These are phyloP conservation scores for Chalciporus sp. DNA, from an alignment of 1,284 basidiomycete species.

Conservation along the genomic window DNA sequence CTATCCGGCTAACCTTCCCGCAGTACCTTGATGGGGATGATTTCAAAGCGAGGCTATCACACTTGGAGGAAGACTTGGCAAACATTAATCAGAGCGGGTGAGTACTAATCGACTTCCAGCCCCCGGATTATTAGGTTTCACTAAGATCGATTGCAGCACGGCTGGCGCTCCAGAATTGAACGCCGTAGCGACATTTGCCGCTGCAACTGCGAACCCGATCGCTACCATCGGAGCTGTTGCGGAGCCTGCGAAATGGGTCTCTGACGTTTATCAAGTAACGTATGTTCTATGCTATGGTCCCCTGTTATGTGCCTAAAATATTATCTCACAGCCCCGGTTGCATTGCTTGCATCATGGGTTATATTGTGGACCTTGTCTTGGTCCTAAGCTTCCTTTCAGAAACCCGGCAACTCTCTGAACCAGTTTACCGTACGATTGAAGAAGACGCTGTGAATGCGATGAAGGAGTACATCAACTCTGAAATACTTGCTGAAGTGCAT, in stretches of 20 bases:
- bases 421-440: background rate
- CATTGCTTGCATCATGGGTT: conserved; percentile 9
- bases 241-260: conserved; percentile 9
- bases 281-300: background rate
- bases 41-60: conserved; percentile 11
- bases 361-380: conserved; percentile 10
- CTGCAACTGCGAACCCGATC: conserved; percentile 5
- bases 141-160: background rate
- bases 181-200: background rate
- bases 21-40: conserved; percentile 8
- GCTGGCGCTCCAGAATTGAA: background rate
- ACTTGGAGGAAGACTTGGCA: conserved; percentile 7
- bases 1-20: background rate
- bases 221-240: conserved; percentile 1
- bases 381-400: conserved; percentile 8
- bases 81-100: background rate
- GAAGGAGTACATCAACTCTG: conserved; percentile 6
- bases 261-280: conserved; percentile 1
- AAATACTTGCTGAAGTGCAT: conserved; percentile 1
- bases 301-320: background rate
- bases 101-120: background rate
- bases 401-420: conserved; percentile 3
- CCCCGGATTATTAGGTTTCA: too few species aligned
- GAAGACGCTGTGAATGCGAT: conserved; percentile 8
- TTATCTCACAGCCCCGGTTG: background rate